Percentiles rank a stretch among this genome's conserved stretches.
phyloP scores from a whole-genome alignment of 495 filamentous ascomycete species.

The Aspergillus mulundensis region DNA sequence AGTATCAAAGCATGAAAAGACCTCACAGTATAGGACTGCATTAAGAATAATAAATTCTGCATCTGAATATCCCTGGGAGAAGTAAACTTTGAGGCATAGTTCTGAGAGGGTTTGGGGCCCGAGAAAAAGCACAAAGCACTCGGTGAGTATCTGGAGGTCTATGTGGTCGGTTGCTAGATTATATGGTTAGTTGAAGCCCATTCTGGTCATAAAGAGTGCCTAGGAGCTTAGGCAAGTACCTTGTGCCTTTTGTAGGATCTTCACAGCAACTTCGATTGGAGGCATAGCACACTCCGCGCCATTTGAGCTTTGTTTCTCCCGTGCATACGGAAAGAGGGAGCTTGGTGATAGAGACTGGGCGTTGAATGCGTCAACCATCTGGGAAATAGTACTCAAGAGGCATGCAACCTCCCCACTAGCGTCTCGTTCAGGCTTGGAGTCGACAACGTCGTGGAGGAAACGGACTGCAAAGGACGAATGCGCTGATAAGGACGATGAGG shows the following conservation, averaged over 20 bases:
- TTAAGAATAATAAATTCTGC: conserved; percentile 13
- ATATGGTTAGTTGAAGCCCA: neutral
- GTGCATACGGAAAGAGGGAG: neutral
- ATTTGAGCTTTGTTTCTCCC: neutral
- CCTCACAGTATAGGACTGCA: conserved; percentile 7
- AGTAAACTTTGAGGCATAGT: conserved; percentile 12
- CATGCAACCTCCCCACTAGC: neutral
- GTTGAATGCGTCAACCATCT: neutral
- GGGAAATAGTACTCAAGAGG: neutral
- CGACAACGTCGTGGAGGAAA: conserved; percentile 1
- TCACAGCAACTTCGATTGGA: conserved; percentile 1
- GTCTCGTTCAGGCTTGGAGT: neutral
- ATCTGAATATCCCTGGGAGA: conserved; percentile 5
- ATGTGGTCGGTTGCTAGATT: neutral
- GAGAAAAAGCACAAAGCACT: neutral
- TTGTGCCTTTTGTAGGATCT: conserved; percentile 2
- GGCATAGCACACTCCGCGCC: neutral
- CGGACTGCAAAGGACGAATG: conserved; percentile 3
- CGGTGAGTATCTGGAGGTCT: neutral
- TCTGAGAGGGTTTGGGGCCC: neutral
- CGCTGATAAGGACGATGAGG: neutral
- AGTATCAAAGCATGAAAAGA: neutral
- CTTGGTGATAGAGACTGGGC: neutral
- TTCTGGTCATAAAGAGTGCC: neutral
- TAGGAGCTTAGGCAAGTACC: neutral